Evolutionary conservation across 306 rosid genomes (phyloP).

Genomic region (Cucurbita argyrosperma): DNA sequence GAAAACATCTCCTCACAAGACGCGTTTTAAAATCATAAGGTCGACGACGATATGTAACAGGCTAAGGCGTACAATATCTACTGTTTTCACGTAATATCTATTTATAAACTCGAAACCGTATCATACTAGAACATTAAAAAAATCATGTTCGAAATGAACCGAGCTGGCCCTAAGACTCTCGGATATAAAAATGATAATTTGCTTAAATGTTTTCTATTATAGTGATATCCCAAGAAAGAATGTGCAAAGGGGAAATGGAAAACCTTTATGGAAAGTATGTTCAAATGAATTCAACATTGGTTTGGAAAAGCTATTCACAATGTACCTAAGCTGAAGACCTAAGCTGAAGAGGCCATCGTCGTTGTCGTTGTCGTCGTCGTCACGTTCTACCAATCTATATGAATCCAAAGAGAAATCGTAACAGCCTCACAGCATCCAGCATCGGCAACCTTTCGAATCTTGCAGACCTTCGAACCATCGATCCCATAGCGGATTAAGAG

Average conservation of each 20-base stretch:
- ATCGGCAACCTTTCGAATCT: constrained; percentile 77
- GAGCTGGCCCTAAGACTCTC: background rate
- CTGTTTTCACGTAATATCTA: no score
- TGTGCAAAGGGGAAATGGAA: background rate
- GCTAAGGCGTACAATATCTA: no score
- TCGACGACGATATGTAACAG: no score
- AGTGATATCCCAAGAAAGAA: background rate
- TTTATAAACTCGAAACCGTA: background rate
- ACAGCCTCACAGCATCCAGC: constrained; percentile 64
- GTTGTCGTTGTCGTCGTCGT: background rate
- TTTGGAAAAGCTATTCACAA: constrained; percentile 10
- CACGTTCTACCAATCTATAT: background rate
- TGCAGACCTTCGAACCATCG: constrained; percentile 92
- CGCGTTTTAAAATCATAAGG: no score
- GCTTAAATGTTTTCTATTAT: background rate
- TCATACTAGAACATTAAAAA: background rate
- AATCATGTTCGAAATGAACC: no score
- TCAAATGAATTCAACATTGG: constrained; percentile 5
- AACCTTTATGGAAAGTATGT: background rate
- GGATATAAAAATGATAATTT: background rate
- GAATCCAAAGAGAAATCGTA: background rate
- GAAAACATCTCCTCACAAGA: no score
- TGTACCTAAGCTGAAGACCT: constrained; percentile 8
- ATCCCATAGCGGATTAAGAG: constrained; percentile 70
- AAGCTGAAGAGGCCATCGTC: no score